Evolutionary conservation across 352 stramenopile genomes (phyloP).

Genomic region (Lagenidium giganteum): DNA sequence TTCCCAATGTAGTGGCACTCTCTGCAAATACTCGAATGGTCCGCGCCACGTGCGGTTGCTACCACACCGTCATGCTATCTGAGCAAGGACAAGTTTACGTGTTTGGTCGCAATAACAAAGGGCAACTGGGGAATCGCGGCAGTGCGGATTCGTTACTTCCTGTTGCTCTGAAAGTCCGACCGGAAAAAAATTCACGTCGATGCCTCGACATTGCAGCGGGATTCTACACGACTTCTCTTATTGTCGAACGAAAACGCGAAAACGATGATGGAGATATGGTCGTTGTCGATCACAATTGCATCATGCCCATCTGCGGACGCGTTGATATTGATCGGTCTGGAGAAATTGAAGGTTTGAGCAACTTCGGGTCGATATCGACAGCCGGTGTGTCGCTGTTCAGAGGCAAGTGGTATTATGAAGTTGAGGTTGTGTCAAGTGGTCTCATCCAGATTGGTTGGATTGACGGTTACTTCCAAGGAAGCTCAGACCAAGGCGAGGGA

Average conservation of each 20-base stretch:
- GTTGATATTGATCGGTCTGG: slow-evolving; percentile 84
- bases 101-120: slow-evolving; percentile 88
- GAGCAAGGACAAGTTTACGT: slow-evolving; percentile 82
- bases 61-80: slow-evolving; percentile 81
- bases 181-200: slow-evolving; percentile 68
- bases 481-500: slow-evolving; percentile 87
- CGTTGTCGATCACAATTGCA: slow-evolving; percentile 57
- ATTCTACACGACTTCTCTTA: slow-evolving; percentile 86
- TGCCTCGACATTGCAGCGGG: slow-evolving; percentile 80
- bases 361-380: slow-evolving; percentile 84
- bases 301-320: slow-evolving; percentile 67
- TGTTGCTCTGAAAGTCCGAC: slow-evolving; percentile 76
- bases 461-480: slow-evolving; percentile 88
- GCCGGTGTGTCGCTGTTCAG: slow-evolving; percentile 62
- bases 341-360: slow-evolving; percentile 84
- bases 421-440: slow-evolving; percentile 86
- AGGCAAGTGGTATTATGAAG: slow-evolving; percentile 94
- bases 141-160: slow-evolving; percentile 78
- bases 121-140: slow-evolving; percentile 79
- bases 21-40: slow-evolving; percentile 69
- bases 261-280: slow-evolving; percentile 65
- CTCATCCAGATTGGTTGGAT: slow-evolving; percentile 93
- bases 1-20: slow-evolving; percentile 59
- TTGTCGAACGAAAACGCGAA: slow-evolving; percentile 79
- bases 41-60: slow-evolving; percentile 77